Evolutionary conservation across 2,329 filamentous ascomycete species (phyloP), one percentile per base, ranked within the genome.

Genomic region (Fusarium paranaense): DNA sequence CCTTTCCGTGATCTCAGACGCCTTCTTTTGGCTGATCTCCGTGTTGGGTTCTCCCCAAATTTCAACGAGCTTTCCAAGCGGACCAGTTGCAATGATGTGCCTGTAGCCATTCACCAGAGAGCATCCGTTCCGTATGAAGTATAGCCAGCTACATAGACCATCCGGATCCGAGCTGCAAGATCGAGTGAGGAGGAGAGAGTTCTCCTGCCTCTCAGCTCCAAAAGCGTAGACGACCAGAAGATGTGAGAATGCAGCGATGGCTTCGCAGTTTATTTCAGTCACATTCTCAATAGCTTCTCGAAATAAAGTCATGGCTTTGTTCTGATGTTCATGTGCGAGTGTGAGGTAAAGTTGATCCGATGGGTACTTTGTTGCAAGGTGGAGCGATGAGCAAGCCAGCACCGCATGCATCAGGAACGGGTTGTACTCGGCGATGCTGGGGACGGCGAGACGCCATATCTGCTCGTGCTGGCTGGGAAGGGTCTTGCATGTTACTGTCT

Each of bases 81-180:
- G 67, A 8, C 70, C 67, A 16, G 52, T 56, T 4, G 60, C 57
- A 5, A 72, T 66, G 4, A 25, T 42, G 7, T 67, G 62, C 38
- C 61, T 57, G 35, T 59, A 50, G 11, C 63, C 47, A 40, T 64
- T 58, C 6, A 70, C 38, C 25, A 72, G 33, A 37, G 35, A 16
- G 14, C 70, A 72, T 2, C 63, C 64, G 25, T 62, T 52, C 3
- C 70, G 64, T 5, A 70, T 59, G 25, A 70, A 72, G 33, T 67
- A 58, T 9, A 72, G 32, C 70, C 70, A 70, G 16, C 40, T 63
- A 13, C 56, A 64, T 1, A 64, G 11, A 0, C 54, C 18, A 14
- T 33, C 30, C 0, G 40, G 18, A 8, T 32, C 25, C 5, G 61
- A 33, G 33, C 54, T 33, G 5, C 38, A 10, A 1, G 42, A 42